Evolutionary conservation across 139 green algal species (phyloP).

Genomic region (Haematococcus lacustris): DNA sequence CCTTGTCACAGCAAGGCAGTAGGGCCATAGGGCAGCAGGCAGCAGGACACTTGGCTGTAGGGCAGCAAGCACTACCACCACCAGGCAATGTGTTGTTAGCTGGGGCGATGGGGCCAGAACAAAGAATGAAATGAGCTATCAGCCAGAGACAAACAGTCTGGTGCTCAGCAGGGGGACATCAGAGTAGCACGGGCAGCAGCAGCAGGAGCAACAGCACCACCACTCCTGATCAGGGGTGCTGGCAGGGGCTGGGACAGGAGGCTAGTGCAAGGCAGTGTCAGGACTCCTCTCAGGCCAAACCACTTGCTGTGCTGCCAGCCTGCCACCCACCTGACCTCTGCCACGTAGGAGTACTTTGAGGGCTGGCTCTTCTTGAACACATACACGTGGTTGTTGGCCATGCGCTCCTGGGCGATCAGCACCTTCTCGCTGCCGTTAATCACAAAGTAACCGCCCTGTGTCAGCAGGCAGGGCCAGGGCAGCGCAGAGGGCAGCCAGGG

Average conservation of each 20-base stretch:
- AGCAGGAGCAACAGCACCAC: background rate
- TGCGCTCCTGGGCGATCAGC: slow-evolving; percentile 96
- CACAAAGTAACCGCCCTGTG: slow-evolving; percentile 95
- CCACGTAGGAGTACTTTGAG: slow-evolving; percentile 84
- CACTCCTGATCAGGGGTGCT: background rate
- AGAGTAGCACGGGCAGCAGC: background rate
- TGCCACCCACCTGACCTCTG: slow-evolving; percentile 65
- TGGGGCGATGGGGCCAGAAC: no score
- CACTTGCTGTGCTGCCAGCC: background rate
- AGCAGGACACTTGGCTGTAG: background rate
- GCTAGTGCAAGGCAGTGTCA: background rate
- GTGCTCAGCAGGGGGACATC: no score
- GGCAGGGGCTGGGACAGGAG: no score
- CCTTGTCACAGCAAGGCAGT: background rate
- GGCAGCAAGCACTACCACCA: background rate
- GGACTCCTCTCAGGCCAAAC: background rate
- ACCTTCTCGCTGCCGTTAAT: slow-evolving; percentile 99
- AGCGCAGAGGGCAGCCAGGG: background rate
- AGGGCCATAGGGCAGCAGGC: background rate
- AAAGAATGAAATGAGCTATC: no score
- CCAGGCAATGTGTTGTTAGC: background rate
- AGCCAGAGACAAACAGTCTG: no score
- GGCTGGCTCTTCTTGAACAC: slow-evolving; percentile 94
- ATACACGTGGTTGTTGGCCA: slow-evolving; percentile 97
- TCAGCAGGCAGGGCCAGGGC: slow-evolving; percentile 11